Percentiles rank a stretch among this genome's conserved stretches.
Conservation (phyloP, 78 protist species). For the Dictyostelium purpureum region DNA sequence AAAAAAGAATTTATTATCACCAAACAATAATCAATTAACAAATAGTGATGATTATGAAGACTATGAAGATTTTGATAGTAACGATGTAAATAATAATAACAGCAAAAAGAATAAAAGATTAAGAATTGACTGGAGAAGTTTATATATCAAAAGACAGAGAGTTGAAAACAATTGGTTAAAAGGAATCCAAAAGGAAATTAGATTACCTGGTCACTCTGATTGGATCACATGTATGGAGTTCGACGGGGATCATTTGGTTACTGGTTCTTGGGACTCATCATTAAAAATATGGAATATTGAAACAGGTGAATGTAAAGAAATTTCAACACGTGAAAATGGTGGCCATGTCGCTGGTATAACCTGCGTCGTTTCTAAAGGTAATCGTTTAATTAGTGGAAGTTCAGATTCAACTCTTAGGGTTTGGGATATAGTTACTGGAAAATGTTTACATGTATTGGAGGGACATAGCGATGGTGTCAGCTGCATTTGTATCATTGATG, state of each 20-base stretch:
- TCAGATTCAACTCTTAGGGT: conserved; percentile 43
- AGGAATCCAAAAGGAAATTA: background rate
- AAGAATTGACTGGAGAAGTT: conserved; percentile 60
- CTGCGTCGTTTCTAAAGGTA: conserved; percentile 35
- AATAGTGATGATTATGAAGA: background rate
- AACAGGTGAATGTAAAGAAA: conserved; percentile 15
- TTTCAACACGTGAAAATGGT: conserved; percentile 11
- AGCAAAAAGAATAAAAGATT: conserved; percentile 1
- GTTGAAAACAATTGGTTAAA: conserved; percentile 41
- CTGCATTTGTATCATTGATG: conserved; percentile 54
- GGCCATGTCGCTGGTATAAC: conserved; percentile 57
- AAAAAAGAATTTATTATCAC: background rate
- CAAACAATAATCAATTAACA: background rate
- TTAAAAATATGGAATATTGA: conserved; percentile 56
- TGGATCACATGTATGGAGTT: conserved; percentile 61
- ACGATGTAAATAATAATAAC: background rate
- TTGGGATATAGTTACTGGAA: conserved; percentile 52
- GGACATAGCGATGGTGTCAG: conserved; percentile 72
- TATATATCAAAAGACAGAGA: conserved; percentile 29
- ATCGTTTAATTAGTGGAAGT: conserved; percentile 40
- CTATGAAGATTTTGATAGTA: background rate
- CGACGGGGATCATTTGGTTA: conserved; percentile 41
- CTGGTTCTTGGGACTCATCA: conserved; percentile 46
- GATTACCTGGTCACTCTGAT: conserved; percentile 33
- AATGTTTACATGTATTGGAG: conserved; percentile 23